A percentile compares a stretch with the other conserved stretches of the same genome.
phyloP scores from a whole-genome alignment of 176 grass and related monocot species.

The Neostapfia colusana region DNA sequence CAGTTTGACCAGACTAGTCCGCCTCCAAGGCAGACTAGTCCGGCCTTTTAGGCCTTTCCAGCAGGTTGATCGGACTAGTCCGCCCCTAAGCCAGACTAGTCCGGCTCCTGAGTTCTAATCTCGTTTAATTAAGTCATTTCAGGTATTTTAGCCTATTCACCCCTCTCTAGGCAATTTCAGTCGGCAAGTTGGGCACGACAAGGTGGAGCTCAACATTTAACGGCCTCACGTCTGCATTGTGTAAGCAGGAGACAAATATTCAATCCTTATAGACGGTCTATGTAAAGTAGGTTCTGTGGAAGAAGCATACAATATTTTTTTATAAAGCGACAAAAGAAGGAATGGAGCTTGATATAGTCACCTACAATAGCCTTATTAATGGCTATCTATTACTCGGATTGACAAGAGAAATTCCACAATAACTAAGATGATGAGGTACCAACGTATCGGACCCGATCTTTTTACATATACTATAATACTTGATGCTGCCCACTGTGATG shows the following conservation, averaged over 20 bases:
- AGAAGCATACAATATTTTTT: conserved; percentile 65
- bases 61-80: too few relatives aligned
- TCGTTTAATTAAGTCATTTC: too few relatives aligned
- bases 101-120: too few relatives aligned
- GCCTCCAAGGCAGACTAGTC: too few relatives aligned
- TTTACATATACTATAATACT: conserved; percentile 92
- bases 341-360: conserved; percentile 57
- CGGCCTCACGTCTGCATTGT: conserved; percentile 66
- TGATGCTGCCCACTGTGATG: conserved; percentile 64
- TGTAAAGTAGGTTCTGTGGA: conserved; percentile 52
- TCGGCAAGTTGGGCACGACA: too few relatives aligned
- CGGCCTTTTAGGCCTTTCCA: too few relatives aligned
- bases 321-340: conserved; percentile 52
- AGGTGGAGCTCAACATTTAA: conserved; percentile 49
- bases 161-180: too few relatives aligned
- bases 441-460: conserved; percentile 72
- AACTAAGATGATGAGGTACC: conserved; percentile 62
- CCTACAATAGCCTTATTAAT: conserved; percentile 83
- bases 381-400: conserved; percentile 63
- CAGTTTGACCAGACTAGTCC: too few relatives aligned
- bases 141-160: too few relatives aligned
- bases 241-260: conserved; percentile 61
- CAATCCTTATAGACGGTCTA: conserved; percentile 76
- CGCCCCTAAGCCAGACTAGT: too few relatives aligned
- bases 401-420: conserved; percentile 59